Conservation (phyloP, 495 filamentous ascomycete genomes). For the Elasticomyces elasticus region DNA sequence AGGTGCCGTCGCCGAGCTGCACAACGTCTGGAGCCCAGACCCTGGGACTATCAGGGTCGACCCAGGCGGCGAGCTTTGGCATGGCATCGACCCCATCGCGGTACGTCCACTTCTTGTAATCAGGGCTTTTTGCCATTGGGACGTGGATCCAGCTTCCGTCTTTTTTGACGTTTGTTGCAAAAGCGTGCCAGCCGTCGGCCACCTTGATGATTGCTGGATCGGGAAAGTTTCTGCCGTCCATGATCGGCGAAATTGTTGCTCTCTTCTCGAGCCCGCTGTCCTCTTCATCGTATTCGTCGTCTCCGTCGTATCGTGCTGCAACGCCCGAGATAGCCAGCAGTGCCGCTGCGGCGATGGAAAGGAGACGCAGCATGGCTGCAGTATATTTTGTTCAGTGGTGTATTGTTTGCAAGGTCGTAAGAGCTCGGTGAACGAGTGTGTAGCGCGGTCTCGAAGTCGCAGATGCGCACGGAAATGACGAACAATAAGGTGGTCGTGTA, state of each 20-base stretch:
- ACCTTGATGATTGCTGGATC: constrained; percentile 18
- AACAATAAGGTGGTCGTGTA: not conserved
- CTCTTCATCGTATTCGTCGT: not conserved
- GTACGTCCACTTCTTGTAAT: constrained; percentile 19
- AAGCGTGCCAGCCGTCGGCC: constrained; percentile 18
- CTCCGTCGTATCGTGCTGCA: not conserved
- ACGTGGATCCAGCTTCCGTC: constrained; percentile 16
- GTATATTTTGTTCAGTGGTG: not conserved
- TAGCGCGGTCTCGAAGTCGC: too few relatives aligned
- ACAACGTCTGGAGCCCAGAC: constrained; percentile 22
- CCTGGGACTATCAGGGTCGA: constrained; percentile 11
- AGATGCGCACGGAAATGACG: not conserved
- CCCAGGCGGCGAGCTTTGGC: constrained; percentile 16
- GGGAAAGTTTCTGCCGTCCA: constrained; percentile 12
- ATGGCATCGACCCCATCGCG: constrained; percentile 17
- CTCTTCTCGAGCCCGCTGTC: not conserved
- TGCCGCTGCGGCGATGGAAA: not conserved
- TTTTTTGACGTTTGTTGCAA: constrained; percentile 16
- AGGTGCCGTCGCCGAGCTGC: constrained; percentile 35
- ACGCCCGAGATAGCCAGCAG: not conserved
- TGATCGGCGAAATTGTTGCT: not conserved
- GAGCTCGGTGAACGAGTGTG: too few relatives aligned
- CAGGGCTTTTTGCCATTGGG: constrained; percentile 13
- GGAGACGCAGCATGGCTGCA: not conserved
- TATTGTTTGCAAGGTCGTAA: too few relatives aligned